Base-by-base conservation (phyloP, 2,329 filamentous ascomycete species). In the Colletotrichum australisinense region DNA sequence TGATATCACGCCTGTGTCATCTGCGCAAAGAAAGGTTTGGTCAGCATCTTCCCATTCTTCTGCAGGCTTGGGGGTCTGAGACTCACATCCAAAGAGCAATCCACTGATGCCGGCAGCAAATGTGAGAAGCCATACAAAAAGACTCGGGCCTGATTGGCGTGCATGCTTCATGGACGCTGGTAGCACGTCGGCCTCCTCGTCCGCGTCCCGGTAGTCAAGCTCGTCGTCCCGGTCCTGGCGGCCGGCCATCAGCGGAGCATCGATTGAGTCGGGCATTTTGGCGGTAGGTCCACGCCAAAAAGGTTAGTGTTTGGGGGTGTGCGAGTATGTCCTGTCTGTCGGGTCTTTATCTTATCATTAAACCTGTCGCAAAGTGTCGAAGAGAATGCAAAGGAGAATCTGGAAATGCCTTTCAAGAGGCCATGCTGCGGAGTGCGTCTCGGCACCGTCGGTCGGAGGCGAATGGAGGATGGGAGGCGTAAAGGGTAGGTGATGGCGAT, bases 1-100 rank as follows among this genome's bases (percentile, higher is more conserved):
- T 38, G 91, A 93, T 69, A 93, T 92, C 19, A 93, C 92, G 60
- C 92, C 91, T 0, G 91, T 93, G 78, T 92, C 91, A 78, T 92
- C 90, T 92, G 71, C 46, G 11, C 9, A 49, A 65, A 58, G 56
- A 14, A 56, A n/a, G n/a, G 35, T 73, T 67, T 67, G n/a, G n/a
- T n/a, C n/a, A 74, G 72, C 49, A 60, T 32, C 5, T 26, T 8
- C 59, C 4, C 16, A 16, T n/a, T 16, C 22, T n/a, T 56, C 22
- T n/a, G n/a, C n/a, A n/a, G n/a, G n/a, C n/a, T n/a, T n/a, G n/a
- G n/a, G n/a, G n/a, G n/a, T n/a, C n/a, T n/a, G n/a, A n/a, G 63
- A 83, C 90, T 77, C 80, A 91, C 91, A 93, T 78, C 92, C 92
- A 83, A 93, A 93, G 0, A 93, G 79, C 1, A 93, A 84, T 7